These are phyloP conservation scores for Lanmaoa pseudosensibilis DNA, from an alignment of 768 basidiomycete species.

Conservation along the genomic window DNA sequence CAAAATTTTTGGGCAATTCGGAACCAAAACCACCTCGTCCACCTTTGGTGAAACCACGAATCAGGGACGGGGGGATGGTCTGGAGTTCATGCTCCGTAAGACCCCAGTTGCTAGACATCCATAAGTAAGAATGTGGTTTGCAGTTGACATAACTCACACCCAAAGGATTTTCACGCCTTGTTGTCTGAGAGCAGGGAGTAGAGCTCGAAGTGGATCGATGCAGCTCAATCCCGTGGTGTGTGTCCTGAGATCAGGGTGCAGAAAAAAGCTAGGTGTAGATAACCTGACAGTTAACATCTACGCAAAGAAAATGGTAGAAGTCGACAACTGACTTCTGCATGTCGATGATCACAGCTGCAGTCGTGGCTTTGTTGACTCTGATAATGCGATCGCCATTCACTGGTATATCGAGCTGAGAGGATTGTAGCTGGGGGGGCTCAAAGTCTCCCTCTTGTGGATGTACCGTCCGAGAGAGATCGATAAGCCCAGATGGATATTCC, in stretches of 20 bases:
- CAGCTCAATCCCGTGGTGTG: slow-evolving; percentile 59
- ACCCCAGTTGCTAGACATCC: slow-evolving; percentile 59
- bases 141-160: slow-evolving; percentile 43
- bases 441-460: slow-evolving; percentile 34
- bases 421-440: slow-evolving; percentile 33
- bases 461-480: slow-evolving; percentile 56
- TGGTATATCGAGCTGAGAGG: slow-evolving; percentile 51
- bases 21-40: slow-evolving; percentile 54
- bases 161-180: slow-evolving; percentile 60
- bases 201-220: slow-evolving; percentile 52
- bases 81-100: slow-evolving; percentile 62
- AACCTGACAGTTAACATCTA: slow-evolving; percentile 1
- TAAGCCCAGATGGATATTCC: slow-evolving; percentile 63
- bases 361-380: slow-evolving; percentile 48
- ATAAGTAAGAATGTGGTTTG: neutral
- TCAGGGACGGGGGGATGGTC: slow-evolving; percentile 59
- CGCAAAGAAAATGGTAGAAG: neutral
- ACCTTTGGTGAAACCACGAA: slow-evolving; percentile 53
- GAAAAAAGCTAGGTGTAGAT: slow-evolving; percentile 50
- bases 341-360: slow-evolving; percentile 64
- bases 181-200: slow-evolving; percentile 48
- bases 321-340: slow-evolving; percentile 67
- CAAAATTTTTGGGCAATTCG: slow-evolving; percentile 52
- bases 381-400: slow-evolving; percentile 53
- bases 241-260: slow-evolving; percentile 57